These are phyloP conservation scores for Clonostachys sp. DNA, from an alignment of 2,329 filamentous ascomycete species.

Conservation along the genomic window DNA sequence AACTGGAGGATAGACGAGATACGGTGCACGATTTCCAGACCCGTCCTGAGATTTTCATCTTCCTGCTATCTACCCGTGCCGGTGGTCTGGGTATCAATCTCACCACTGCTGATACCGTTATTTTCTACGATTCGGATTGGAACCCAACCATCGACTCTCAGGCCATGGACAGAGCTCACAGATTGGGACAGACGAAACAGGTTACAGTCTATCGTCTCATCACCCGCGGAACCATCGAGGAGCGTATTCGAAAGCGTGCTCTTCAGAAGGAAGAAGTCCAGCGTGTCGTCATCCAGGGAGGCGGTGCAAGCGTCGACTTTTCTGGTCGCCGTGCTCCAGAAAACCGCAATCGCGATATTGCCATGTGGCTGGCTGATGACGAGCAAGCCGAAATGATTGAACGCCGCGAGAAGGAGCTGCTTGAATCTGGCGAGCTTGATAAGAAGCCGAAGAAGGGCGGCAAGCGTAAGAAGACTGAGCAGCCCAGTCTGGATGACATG, in stretches of 20 bases:
- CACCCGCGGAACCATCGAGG: constrained; percentile 93
- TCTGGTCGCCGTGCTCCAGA: constrained; percentile 83
- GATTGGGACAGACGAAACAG: constrained; percentile 91
- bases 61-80: constrained; percentile 90
- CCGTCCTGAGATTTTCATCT: constrained; percentile 91
- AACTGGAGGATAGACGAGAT: constrained; percentile 92
- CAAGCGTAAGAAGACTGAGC: constrained; percentile 47
- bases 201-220: constrained; percentile 98
- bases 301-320: constrained; percentile 90
- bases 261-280: constrained; percentile 98
- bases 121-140: constrained; percentile 99
- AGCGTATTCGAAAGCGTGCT: constrained; percentile 94
- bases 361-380: constrained; percentile 97
- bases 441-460: constrained; percentile 60
- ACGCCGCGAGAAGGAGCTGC: constrained; percentile 81
- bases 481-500: constrained; percentile 85
- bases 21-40: constrained; percentile 97
- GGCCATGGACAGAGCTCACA: constrained; percentile 98
- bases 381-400: constrained; percentile 94
- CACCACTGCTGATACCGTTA: constrained; percentile 94
- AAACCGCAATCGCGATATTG: constrained; percentile 96
- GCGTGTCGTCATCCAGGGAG: constrained; percentile 91
- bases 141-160: constrained; percentile 98
- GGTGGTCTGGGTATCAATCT: constrained; percentile 98
- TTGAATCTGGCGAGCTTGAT: constrained; percentile 65